Base-by-base conservation (phyloP, 78 protist genomes). In the Chrysochromulina parva region DNA sequence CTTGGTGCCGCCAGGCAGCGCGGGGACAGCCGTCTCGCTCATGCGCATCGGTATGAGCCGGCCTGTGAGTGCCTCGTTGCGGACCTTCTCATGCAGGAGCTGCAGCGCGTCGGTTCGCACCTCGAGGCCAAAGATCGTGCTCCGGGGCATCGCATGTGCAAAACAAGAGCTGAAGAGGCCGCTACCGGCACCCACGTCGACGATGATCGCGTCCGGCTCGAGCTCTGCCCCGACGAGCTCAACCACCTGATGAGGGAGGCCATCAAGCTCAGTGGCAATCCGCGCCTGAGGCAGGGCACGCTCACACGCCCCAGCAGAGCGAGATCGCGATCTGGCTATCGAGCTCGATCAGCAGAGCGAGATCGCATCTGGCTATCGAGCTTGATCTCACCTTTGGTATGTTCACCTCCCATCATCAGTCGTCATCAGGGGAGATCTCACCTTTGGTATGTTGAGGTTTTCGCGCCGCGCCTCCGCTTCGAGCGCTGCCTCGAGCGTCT, bases 161-260 rank as follows among this genome's bases (percentile, higher is more conserved):
- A 74, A 48, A 6, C 55, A 13, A 19, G 48, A 48, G 57, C 26
- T 48, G 55, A 74, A 74, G 22, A 74, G 1, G 52, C 82, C 82
- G n/a, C 55, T 74, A 26, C 82, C 82, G 3, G 82, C 82, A 50
- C 78, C 78, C 11, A 69, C 78, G 50, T 69, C 78, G 54, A 69
- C 48, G 24, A 69, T 50, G 53, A 16, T 11, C 50, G 24, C 78
- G 6, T 3, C 50, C 24, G 78, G 14, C 53, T 28, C 16, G 11
- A 69, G 10, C 11, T 69, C 78, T 3, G 38, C 50, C 3, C 14
- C 53, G 53, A 69, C 3, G 14, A 28, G 28, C 14, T 9, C 78
- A 50, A 16, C 78, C 14, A 69, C 78, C n/a, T n/a, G n/a, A n/a
- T n/a, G n/a, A n/a, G n/a, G n/a, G n/a, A n/a, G n/a, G n/a, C n/a